phyloP scores from a whole-genome alignment of 1,284 basidiomycete genomes.

The Wallemia mellicola region DNA sequence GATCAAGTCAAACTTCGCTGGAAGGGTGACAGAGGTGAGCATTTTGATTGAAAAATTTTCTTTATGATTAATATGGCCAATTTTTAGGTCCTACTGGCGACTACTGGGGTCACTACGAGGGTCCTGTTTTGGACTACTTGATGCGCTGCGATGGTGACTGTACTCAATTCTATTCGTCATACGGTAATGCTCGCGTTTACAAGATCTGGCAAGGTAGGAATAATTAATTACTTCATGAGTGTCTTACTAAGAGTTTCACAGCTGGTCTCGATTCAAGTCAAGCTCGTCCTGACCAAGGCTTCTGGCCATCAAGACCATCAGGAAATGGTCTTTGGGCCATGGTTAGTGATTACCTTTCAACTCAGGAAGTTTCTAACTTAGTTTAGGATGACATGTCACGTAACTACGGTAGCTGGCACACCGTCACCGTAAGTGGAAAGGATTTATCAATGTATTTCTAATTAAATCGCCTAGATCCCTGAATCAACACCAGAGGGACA shows the following conservation, averaged over 20 bases:
- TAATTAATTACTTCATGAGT: too few relatives aligned
- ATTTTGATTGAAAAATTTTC: too few relatives aligned
- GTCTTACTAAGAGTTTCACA: too few relatives aligned
- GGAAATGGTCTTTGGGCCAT: background rate
- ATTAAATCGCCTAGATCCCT: too few relatives aligned
- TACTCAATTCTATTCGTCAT: background rate
- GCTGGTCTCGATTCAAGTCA: background rate
- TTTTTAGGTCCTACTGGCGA: background rate
- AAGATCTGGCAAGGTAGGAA: background rate
- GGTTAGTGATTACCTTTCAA: too few relatives aligned
- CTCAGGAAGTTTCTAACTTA: too few relatives aligned
- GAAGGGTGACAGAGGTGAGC: background rate
- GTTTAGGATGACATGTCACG: background rate
- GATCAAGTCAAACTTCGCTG: background rate
- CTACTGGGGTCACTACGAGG: conserved; percentile 1
- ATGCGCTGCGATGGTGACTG: conserved; percentile 1
- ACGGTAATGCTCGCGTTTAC: background rate
- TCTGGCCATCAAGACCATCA: background rate
- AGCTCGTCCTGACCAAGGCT: background rate
- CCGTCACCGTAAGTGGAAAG: too few relatives aligned
- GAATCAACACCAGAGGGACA: background rate
- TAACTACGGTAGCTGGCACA: background rate
- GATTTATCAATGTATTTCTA: too few relatives aligned
- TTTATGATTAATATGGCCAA: too few relatives aligned
- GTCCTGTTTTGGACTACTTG: background rate